phyloP scores from a whole-genome alignment of 768 basidiomycete genomes.

The Calvatia gigantea region DNA sequence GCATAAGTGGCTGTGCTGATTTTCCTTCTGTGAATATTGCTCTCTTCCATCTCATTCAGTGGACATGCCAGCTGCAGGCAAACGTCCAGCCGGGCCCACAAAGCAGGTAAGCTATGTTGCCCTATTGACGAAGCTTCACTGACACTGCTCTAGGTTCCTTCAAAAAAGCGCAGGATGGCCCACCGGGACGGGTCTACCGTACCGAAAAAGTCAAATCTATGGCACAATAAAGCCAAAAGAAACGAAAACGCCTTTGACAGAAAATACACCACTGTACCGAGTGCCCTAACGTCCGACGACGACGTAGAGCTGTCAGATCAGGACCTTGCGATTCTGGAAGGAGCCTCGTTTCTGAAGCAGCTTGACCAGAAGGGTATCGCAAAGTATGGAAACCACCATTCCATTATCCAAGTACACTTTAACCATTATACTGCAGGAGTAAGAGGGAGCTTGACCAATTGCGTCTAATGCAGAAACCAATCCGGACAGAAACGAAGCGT shows the following conservation, averaged over 20 bases:
- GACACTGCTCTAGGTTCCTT: conserved; percentile 28
- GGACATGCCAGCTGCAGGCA: conserved; percentile 21
- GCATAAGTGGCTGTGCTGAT: conserved; percentile 12
- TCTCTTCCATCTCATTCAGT: conserved; percentile 20
- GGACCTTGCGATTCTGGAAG: conserved; percentile 61
- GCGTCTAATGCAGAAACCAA: conserved; percentile 61
- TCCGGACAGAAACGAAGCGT: conserved; percentile 35
- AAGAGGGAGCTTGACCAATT: conserved; percentile 78
- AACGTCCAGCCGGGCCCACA: conserved; percentile 28
- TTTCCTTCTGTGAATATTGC: conserved; percentile 14
- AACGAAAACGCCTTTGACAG: conserved; percentile 63
- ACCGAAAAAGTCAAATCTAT: conserved; percentile 35
- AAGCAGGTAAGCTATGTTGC: conserved; percentile 22
- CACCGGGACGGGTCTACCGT: background rate
- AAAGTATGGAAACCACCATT: conserved; percentile 43
- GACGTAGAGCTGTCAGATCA: conserved; percentile 64
- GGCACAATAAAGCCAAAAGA: conserved; percentile 15
- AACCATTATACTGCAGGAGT: conserved; percentile 48
- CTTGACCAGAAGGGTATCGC: conserved; percentile 81
- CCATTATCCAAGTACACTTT: background rate
- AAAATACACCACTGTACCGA: conserved; percentile 61
- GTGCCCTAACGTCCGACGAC: conserved; percentile 27
- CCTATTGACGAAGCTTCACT: background rate
- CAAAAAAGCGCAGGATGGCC: conserved; percentile 56
- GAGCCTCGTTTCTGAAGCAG: conserved; percentile 61